Evolutionary conservation across 768 basidiomycete species (phyloP).

Genomic region (Tricholoma matsutake): DNA sequence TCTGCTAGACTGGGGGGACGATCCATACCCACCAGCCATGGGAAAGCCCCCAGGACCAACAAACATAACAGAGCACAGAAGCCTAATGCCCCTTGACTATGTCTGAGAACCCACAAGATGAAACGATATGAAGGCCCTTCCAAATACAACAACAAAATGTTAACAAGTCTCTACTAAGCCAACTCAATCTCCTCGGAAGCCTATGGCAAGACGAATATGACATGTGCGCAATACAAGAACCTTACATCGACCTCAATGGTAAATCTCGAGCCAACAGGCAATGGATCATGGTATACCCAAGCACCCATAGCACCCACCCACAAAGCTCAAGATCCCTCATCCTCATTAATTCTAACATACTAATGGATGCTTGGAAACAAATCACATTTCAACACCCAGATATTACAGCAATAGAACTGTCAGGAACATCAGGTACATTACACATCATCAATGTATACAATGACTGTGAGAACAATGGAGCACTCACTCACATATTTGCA

Average conservation of each 20-base stretch:
- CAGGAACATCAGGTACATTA: constrained; percentile 13
- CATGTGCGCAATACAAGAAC: no score
- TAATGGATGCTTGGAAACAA: neutral
- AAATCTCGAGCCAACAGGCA: neutral
- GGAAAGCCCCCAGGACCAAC: neutral
- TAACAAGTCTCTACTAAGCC: no score
- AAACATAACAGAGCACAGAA: neutral
- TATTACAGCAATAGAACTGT: constrained; percentile 14
- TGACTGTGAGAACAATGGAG: constrained; percentile 18
- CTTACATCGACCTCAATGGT: neutral
- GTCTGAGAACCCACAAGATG: no score
- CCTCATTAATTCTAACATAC: neutral
- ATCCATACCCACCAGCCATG: neutral
- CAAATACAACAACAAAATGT: no score
- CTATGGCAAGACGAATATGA: no score
- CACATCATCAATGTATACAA: constrained; percentile 39
- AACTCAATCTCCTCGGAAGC: no score
- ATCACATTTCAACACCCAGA: constrained; percentile 11
- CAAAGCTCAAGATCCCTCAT: neutral
- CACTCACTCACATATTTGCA: constrained; percentile 11
- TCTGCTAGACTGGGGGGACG: neutral
- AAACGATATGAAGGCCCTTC: no score
- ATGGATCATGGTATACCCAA: constrained; percentile 8
- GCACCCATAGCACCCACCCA: neutral
- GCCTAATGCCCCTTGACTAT: neutral